Evolutionary conservation across 371 early-diverging fungal species (phyloP).

Genomic region (Mortierella polycephala): DNA sequence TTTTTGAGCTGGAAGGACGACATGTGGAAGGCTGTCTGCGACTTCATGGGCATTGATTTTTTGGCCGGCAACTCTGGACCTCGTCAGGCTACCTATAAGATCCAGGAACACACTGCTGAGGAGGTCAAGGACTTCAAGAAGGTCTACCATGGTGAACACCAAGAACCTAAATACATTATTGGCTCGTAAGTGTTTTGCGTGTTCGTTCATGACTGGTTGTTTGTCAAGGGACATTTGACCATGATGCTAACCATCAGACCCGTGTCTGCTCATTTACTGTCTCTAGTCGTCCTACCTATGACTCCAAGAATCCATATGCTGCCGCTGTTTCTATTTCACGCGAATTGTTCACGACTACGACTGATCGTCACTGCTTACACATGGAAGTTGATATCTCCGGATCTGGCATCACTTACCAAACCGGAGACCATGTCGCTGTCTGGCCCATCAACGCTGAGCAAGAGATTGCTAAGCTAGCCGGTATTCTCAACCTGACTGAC

Average conservation of each 20-base stretch:
- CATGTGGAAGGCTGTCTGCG: conserved; percentile 82
- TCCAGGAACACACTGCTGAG: conserved; percentile 59
- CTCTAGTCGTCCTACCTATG: conserved; percentile 61
- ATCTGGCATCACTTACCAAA: conserved; percentile 82
- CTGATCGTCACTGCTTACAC: conserved; percentile 89
- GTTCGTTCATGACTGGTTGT: neutral
- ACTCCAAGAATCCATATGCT: conserved; percentile 86
- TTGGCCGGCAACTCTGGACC: conserved; percentile 53
- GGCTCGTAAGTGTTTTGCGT: conserved; percentile 47
- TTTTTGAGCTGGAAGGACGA: conserved; percentile 93
- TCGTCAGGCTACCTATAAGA: conserved; percentile 55
- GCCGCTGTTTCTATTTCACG: conserved; percentile 68
- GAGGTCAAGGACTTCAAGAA: conserved; percentile 52
- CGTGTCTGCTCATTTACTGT: neutral
- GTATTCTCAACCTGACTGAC: conserved; percentile 69
- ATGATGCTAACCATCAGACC: neutral
- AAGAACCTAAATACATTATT: conserved; percentile 55
- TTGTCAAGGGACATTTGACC: neutral
- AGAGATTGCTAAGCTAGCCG: conserved; percentile 75
- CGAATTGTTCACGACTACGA: conserved; percentile 70
- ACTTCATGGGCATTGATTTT: conserved; percentile 75
- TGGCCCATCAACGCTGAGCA: conserved; percentile 88
- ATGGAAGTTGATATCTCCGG: conserved; percentile 89
- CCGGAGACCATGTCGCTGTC: conserved; percentile 97
- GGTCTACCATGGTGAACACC: conserved; percentile 71